These are phyloP conservation scores for Bryopsis sp. DNA, from an alignment of 139 green algal genomes.

Conservation along the genomic window DNA sequence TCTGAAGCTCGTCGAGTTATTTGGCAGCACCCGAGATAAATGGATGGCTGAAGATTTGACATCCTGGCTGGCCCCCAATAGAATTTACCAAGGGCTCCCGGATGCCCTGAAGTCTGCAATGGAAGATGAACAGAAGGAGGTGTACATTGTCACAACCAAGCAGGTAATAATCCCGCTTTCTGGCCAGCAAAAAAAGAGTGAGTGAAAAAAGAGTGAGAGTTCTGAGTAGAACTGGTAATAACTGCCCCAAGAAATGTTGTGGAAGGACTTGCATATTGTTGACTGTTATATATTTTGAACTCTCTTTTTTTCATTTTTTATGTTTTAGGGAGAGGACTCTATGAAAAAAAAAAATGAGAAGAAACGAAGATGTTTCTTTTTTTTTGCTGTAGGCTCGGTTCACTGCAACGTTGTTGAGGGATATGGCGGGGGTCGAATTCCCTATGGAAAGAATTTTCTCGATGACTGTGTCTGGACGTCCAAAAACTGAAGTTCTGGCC, in stretches of 20 bases:
- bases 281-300: too few species aligned
- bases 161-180: constrained; percentile 42
- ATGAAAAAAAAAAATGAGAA: too few species aligned
- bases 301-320: too few species aligned
- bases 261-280: too few species aligned
- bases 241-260: too few species aligned
- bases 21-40: constrained; percentile 80
- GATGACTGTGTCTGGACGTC: constrained; percentile 55
- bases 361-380: too few species aligned
- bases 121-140: constrained; percentile 31
- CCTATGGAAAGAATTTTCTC: constrained; percentile 73
- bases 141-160: constrained; percentile 99
- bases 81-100: constrained; percentile 79
- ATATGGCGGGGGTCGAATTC: constrained; percentile 75
- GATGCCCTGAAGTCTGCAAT: constrained; percentile 50
- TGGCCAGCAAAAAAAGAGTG: too few species aligned
- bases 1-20: constrained; percentile 78
- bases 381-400: constrained; percentile 62
- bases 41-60: constrained; percentile 87
- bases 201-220: too few species aligned
- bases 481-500: constrained; percentile 69
- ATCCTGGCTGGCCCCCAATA: constrained; percentile 87
- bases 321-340: too few species aligned
- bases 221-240: too few species aligned
- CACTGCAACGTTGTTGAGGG: constrained; percentile 67